Evolutionary conservation across 768 basidiomycete species (phyloP).

Genomic region (Postia placenta): DNA sequence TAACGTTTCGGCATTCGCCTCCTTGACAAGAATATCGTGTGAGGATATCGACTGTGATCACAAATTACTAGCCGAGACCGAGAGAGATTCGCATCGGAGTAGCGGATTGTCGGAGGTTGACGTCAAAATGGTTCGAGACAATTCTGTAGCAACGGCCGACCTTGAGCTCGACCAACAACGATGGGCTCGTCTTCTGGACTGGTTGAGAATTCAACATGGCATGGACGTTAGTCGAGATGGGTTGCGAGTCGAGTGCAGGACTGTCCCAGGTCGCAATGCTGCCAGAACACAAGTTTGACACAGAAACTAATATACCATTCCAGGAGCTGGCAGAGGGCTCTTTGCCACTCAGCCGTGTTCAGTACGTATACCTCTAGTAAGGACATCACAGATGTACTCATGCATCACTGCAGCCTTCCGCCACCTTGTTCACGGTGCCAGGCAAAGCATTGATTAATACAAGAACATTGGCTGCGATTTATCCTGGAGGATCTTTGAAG

Average conservation of each 20-base stretch:
- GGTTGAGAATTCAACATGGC: slow-evolving; percentile 18
- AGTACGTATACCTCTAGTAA: slow-evolving; percentile 27
- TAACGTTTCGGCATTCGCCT: no score
- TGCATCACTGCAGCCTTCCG: slow-evolving; percentile 34
- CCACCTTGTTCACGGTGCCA: slow-evolving; percentile 66
- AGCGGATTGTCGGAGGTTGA: no score
- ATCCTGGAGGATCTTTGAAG: slow-evolving; percentile 32
- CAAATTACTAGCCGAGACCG: no score
- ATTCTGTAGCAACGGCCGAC: slow-evolving; percentile 5
- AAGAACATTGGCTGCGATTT: slow-evolving; percentile 55
- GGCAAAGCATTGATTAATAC: slow-evolving; percentile 65
- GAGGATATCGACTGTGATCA: no score
- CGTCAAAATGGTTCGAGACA: no score
- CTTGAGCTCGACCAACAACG: slow-evolving; percentile 10
- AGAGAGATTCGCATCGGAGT: no score
- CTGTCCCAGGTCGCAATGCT: slow-evolving; percentile 37
- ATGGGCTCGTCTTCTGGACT: slow-evolving; percentile 19
- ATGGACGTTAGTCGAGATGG: slow-evolving; percentile 29
- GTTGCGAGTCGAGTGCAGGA: slow-evolving; percentile 46
- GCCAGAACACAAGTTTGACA: not conserved
- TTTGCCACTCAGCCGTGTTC: slow-evolving; percentile 41
- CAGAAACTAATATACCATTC: not conserved
- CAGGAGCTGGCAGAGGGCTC: slow-evolving; percentile 68
- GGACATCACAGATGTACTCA: not conserved
- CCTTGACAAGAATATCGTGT: no score